phyloP scores from a whole-genome alignment of 192 early-diverging fungal genomes.

The Coemansia sp. region DNA sequence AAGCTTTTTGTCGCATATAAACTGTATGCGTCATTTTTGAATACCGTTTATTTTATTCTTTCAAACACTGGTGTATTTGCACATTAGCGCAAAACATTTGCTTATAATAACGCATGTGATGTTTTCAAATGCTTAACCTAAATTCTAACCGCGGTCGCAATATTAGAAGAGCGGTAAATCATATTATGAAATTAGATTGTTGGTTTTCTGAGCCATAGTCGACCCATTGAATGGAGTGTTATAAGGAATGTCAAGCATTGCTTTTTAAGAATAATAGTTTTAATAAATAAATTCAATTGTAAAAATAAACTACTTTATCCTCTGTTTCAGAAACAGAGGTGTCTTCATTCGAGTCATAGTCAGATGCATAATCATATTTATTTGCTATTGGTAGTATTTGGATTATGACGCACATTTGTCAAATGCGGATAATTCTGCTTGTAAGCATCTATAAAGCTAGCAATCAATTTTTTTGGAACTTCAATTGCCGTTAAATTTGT shows the following conservation, averaged over 20 bases:
- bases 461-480: not conserved
- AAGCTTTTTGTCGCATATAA: not conserved
- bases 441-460: not conserved
- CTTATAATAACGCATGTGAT: no score
- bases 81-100: no score
- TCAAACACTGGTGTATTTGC: no score
- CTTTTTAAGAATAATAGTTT: not conserved
- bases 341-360: not conserved
- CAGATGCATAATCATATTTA: not conserved
- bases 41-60: no score
- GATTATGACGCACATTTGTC: not conserved
- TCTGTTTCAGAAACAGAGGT: not conserved
- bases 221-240: no score
- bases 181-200: no score
- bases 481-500: not conserved
- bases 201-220: no score
- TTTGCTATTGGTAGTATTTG: not conserved
- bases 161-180: no score
- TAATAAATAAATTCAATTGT: no score
- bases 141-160: no score
- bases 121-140: no score
- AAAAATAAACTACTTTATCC: not conserved
- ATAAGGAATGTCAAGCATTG: no score
- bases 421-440: not conserved
- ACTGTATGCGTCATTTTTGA: not conserved